Base-by-base conservation (phyloP, 1,139 yeast genomes). In the Kurtzmaniella natalensis region DNA sequence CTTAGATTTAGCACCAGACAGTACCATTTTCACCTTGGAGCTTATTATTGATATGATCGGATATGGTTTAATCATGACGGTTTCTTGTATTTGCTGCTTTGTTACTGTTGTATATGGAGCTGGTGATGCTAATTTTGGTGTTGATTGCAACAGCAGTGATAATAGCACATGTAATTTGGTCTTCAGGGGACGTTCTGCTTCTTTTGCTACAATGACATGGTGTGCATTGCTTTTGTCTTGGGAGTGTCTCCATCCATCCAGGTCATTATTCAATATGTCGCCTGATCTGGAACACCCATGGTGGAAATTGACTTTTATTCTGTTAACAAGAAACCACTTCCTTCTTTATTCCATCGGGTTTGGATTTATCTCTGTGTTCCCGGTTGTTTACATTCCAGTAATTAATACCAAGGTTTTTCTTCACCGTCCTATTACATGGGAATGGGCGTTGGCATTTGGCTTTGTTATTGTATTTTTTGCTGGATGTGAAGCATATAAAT, bases 121-220 rank as follows among this genome's bases (percentile, higher is more conserved):
- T 35, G 89, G 89, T 21, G 60, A 70, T 44, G 94, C 92, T 15
- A 53, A 78, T 25, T 68, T 86, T 34, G 95, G 95, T 17, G 37
- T 40, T 23, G 59, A 70, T 42, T 86, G 95, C 64, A 86, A 87
- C 21, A 26, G 17, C 13, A 21, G 17, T 26, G 29, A 26, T 11
- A 26, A 26, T 11, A 9, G 11, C 9, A 17, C 21, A 1, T 87
- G 96, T 60, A 51, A 62, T 32, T 62, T 70, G 43, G 95, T 87
- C 6, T 86, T 81, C 62, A 68, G 76, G 48, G 88, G 89, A 3
- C 77, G 96, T 52, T 77, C 95, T 2, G 76, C 85, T 4, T 73
- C 92, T 0, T 87, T 87, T 62, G 86, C 84, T 3, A 77, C 81
- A 5, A 81, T 87, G 81, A 86, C 95, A 1, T 87, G 96, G 95